These are phyloP conservation scores for Biscutella laevigata DNA, from an alignment of 441 rosid species.

Conservation along the genomic window DNA sequence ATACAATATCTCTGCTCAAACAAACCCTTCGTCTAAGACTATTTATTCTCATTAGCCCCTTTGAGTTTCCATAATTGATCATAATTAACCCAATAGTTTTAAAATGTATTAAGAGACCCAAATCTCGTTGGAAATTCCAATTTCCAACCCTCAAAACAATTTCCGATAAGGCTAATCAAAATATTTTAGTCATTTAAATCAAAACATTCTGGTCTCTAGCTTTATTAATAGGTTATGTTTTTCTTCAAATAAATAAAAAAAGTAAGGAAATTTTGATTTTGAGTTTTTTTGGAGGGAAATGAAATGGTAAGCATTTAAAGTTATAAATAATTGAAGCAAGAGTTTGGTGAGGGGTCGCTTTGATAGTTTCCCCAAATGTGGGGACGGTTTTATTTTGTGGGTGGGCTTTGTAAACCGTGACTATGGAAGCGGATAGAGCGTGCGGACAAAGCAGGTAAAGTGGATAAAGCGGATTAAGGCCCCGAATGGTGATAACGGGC, in stretches of 20 bases:
- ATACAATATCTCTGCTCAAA: neutral
- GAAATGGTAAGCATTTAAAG: slow-evolving; percentile 24
- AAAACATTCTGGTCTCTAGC: neutral
- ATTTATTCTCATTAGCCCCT: slow-evolving; percentile 10
- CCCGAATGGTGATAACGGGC: no score
- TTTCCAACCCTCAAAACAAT: neutral
- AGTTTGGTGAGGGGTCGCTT: slow-evolving; percentile 30
- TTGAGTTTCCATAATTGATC: neutral
- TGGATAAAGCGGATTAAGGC: no score
- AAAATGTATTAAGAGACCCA: neutral
- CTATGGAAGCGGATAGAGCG: slow-evolving; percentile 14
- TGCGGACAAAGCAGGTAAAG: slow-evolving; percentile 8
- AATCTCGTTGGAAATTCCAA: neutral
- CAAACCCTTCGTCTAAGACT: neutral
- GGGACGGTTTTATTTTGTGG: slow-evolving; percentile 27
- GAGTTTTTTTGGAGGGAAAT: slow-evolving; percentile 21
- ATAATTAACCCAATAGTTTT: neutral
- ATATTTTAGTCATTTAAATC: neutral
- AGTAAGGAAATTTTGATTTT: neutral
- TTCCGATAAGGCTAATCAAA: neutral
- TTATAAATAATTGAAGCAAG: slow-evolving; percentile 23
- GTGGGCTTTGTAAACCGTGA: slow-evolving; percentile 20
- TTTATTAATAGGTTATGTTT: neutral
- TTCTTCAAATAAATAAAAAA: neutral
- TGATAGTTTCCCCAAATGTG: slow-evolving; percentile 32